Evolutionary conservation across 23 red algal species (phyloP), one percentile per base, ranked within the genome.

Genomic region (Pyropia yezoensis): DNA sequence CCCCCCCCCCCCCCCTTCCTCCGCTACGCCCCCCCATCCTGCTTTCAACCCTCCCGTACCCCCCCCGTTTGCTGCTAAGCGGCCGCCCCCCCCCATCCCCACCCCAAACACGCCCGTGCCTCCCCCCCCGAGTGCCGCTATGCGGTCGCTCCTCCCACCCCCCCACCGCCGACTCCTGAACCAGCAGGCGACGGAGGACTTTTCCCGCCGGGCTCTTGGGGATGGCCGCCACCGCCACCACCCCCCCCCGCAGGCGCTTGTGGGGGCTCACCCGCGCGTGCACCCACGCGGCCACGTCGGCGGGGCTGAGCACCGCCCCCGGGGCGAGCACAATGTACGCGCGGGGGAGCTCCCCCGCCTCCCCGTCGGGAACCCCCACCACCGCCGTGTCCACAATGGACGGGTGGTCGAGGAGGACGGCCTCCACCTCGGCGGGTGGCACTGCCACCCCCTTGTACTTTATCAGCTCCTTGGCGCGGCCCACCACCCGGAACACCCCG

Each of bases 401-500:
- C 14, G 26, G 23, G 22, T 73, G 68, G 4, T 52, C 51, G 21
- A 59, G 52, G 13, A 73, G 49, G 13, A 73, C 51, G 21, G 33
- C 68, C 52, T 73, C 68, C 11, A 73, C 20, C 27, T 73, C 68
- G 26, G 54, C 54, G 34, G 68, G 68, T 12, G 45, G 39, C 8
- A 73, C 68, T 18, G 39, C 21, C 24, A 9, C 54, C 2, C 68
- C 68, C 14, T 55, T 59, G 59, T 55, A 55, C 26, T 59, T 73
- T 7, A 73, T 73, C 33, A 73, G 32, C 26, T 73, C 68, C 49
- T 73, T 73, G 50, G 52, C 52, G 19, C 68, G 39, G 45, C 52
- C 68, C 0, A 73, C 68, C 17, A 73, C 20, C 14, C 52, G 52
- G 54, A 73, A 54, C 20, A 59, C 39, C 20, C 68, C 68, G 55